Percentiles rank a stretch among this genome's conserved stretches.
Conservation (phyloP, 768 basidiomycete genomes). For the Tylopilus felleus region DNA sequence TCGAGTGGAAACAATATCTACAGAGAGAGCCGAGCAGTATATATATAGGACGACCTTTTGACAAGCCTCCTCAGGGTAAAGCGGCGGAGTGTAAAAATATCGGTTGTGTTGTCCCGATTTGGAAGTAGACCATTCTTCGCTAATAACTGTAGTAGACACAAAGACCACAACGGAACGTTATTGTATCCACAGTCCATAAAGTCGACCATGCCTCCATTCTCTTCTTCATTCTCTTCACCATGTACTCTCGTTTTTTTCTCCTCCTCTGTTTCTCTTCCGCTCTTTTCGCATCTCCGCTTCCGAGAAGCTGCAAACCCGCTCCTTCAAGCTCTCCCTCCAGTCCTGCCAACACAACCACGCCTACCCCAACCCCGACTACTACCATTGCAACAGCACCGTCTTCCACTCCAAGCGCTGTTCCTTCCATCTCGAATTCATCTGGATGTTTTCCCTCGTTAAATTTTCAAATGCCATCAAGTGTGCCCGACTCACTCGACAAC, state of each 20-base stretch:
- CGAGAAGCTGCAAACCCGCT: slow-evolving; percentile 8
- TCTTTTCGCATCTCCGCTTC: slow-evolving; percentile 14
- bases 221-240: slow-evolving; percentile 1
- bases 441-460: slow-evolving; percentile 39
- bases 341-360: neutral
- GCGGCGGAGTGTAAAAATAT: too few relatives aligned
- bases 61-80: too few relatives aligned
- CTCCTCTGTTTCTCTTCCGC: slow-evolving; percentile 6
- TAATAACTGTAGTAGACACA: too few relatives aligned
- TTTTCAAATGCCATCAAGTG: slow-evolving; percentile 52
- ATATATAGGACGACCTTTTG: too few relatives aligned
- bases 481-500: slow-evolving; percentile 43
- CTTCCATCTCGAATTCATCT: neutral
- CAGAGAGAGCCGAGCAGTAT: too few relatives aligned
- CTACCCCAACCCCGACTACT: neutral
- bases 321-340: neutral
- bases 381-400: neutral
- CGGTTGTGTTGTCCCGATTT: too few relatives aligned
- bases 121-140: too few relatives aligned
- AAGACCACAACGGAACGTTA: neutral
- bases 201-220: neutral
- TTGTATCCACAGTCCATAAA: slow-evolving; percentile 5
- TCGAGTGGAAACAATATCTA: too few relatives aligned
- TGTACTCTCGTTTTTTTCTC: slow-evolving; percentile 7
- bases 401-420: neutral